Percentiles rank a stretch among this genome's conserved stretches.
These are phyloP conservation scores for Biancaea sappan DNA, from an alignment of 306 rosid species.

Conservation along the genomic window DNA sequence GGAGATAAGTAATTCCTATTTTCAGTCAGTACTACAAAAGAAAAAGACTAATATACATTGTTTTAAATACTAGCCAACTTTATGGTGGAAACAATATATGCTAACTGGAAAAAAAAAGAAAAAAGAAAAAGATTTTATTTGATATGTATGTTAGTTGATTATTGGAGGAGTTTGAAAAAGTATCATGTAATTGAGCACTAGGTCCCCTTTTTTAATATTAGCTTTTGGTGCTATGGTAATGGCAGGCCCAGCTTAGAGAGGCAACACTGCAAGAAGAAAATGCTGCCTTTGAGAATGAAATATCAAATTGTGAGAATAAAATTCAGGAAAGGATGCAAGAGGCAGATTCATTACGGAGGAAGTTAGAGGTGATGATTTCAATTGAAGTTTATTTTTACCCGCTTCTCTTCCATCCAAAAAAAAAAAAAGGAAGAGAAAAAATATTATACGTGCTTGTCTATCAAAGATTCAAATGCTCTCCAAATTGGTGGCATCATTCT, in stretches of 20 bases:
- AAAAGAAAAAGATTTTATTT: background rate
- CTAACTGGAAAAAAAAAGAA: background rate
- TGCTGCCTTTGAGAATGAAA: constrained; percentile 61
- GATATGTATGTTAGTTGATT: background rate
- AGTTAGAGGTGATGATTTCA: constrained; percentile 59
- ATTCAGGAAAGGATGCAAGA: constrained; percentile 72
- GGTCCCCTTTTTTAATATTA: background rate
- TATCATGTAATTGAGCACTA: background rate
- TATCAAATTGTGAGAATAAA: constrained; percentile 64
- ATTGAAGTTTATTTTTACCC: constrained; percentile 1
- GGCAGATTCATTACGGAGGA: constrained; percentile 51
- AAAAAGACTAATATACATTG: no score
- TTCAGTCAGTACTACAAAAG: background rate
- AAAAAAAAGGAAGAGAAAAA: no score
- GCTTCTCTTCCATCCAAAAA: no score
- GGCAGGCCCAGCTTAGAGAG: constrained; percentile 86
- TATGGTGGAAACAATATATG: background rate
- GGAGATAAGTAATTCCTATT: background rate
- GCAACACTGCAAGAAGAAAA: constrained; percentile 79
- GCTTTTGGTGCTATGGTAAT: constrained; percentile 29
- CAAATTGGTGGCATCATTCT: background rate
- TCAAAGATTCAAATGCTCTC: background rate
- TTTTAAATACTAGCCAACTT: background rate
- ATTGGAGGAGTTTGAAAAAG: background rate
- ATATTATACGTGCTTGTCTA: background rate